phyloP scores from a whole-genome alignment of 768 basidiomycete species.

The Boletus rubropictus region DNA sequence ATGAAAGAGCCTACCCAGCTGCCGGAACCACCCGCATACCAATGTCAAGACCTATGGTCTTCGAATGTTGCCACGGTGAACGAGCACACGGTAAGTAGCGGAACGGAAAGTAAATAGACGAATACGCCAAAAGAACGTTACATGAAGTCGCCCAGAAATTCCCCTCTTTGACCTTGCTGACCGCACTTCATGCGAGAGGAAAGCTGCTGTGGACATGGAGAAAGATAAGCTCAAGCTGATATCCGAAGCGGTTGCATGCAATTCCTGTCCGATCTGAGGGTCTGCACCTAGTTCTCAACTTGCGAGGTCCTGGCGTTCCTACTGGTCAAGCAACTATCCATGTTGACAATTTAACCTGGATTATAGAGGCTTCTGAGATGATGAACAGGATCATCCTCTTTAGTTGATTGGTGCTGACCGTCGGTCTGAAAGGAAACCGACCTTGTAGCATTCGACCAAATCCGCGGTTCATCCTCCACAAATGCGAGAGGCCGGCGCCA shows the following conservation, averaged over 20 bases:
- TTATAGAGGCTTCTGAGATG: constrained; percentile 27
- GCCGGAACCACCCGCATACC: constrained; percentile 66
- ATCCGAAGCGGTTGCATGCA: constrained; percentile 54
- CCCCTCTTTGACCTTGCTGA: constrained; percentile 58
- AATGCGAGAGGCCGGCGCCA: constrained; percentile 1
- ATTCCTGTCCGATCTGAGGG: constrained; percentile 53
- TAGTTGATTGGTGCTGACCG: neutral
- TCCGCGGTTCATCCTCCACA: constrained; percentile 58
- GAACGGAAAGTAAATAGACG: constrained; percentile 51
- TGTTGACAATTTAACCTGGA: constrained; percentile 29
- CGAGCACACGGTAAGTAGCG: constrained; percentile 50
- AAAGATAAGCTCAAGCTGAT: constrained; percentile 67
- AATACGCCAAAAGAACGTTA: constrained; percentile 5
- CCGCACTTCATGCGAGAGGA: constrained; percentile 28
- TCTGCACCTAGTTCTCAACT: constrained; percentile 50
- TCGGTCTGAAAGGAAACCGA: constrained; percentile 14
- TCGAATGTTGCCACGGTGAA: constrained; percentile 53
- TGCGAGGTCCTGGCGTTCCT: neutral
- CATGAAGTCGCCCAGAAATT: constrained; percentile 47
- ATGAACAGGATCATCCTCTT: constrained; percentile 19
- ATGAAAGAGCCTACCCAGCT: constrained; percentile 42
- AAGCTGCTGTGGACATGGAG: constrained; percentile 63
- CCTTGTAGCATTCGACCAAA: constrained; percentile 57
- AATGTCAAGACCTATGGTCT: constrained; percentile 52
- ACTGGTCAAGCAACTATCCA: constrained; percentile 3